These are phyloP conservation scores for Lactarius hatsudake DNA, from an alignment of 768 basidiomycete genomes.

Conservation along the genomic window DNA sequence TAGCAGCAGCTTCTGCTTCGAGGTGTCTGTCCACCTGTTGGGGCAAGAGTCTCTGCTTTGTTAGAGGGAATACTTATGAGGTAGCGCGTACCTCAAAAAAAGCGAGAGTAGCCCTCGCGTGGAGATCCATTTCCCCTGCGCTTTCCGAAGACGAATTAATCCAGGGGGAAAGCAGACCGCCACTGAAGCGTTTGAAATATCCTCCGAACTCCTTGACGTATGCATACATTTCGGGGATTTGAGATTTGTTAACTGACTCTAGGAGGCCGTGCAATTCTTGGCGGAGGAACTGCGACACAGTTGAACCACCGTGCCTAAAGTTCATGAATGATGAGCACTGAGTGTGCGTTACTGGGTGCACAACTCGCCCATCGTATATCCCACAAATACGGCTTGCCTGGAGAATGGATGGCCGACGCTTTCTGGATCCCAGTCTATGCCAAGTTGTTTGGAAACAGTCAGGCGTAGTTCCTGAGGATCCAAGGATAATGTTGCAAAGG, in stretches of 20 bases:
- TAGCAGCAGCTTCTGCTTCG: conserved; percentile 63
- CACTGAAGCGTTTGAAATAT: conserved; percentile 87
- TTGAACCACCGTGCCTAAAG: conserved; percentile 88
- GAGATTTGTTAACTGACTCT: conserved; percentile 68
- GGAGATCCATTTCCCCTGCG: conserved; percentile 55
- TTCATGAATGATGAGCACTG: conserved; percentile 2
- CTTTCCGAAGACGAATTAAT: conserved; percentile 31
- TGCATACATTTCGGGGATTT: conserved; percentile 69
- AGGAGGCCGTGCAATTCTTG: conserved; percentile 85
- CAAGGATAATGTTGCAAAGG: conserved; percentile 71
- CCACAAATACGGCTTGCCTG: conserved; percentile 79
- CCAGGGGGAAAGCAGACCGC: conserved; percentile 78
- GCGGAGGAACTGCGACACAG: conserved; percentile 80
- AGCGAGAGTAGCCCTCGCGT: conserved; percentile 80
- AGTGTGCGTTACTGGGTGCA: background rate
- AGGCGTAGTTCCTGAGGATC: conserved; percentile 69
- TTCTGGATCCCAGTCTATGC: conserved; percentile 71
- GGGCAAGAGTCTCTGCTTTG: background rate
- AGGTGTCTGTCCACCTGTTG: conserved; percentile 71
- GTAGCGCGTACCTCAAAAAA: conserved; percentile 71
- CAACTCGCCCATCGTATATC: conserved; percentile 86
- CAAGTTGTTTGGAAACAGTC: conserved; percentile 59
- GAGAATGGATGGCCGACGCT: conserved; percentile 53
- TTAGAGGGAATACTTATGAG: background rate
- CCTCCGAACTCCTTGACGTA: conserved; percentile 83